A percentile compares a stretch with the other conserved stretches of the same genome.
Conservation (phyloP, 129 eudicot species). For the Glebionis coronaria region DNA sequence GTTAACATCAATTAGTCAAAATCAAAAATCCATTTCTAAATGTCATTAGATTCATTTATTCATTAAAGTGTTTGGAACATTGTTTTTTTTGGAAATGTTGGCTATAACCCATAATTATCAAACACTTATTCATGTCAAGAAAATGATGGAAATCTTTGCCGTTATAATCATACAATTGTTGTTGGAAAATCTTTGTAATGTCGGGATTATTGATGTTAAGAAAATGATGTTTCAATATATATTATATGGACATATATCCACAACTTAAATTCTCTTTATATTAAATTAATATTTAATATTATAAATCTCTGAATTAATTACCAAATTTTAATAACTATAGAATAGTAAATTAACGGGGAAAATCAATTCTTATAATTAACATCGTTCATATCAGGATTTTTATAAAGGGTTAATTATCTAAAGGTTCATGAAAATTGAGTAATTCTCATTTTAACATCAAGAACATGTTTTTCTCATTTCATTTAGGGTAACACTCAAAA, state of each 20-base stretch:
- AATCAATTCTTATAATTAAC: too few relatives aligned
- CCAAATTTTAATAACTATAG: too few relatives aligned
- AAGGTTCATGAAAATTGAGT: too few relatives aligned
- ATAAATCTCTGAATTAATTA: background rate
- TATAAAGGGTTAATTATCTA: too few relatives aligned
- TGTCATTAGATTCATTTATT: conserved; percentile 13
- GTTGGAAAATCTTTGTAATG: background rate
- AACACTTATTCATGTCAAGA: conserved; percentile 14
- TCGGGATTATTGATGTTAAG: background rate
- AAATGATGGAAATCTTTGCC: conserved; percentile 24
- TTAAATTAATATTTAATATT: background rate
- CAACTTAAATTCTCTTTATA: background rate
- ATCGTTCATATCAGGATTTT: too few relatives aligned
- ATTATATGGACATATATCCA: background rate
- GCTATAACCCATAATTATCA: conserved; percentile 15
- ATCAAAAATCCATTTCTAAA: conserved; percentile 6
- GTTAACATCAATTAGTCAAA: conserved; percentile 14
- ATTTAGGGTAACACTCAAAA: too few relatives aligned
- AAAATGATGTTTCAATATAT: conserved; percentile 17
- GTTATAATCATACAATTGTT: conserved; percentile 10
- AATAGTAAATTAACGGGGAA: too few relatives aligned
- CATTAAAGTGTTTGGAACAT: conserved; percentile 11
- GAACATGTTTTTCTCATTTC: too few relatives aligned
- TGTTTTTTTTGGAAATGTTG: conserved; percentile 16
- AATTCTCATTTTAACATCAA: too few relatives aligned